These are phyloP conservation scores for Agastache rugosa DNA, from an alignment of 257 asterid species.

Conservation along the genomic window DNA sequence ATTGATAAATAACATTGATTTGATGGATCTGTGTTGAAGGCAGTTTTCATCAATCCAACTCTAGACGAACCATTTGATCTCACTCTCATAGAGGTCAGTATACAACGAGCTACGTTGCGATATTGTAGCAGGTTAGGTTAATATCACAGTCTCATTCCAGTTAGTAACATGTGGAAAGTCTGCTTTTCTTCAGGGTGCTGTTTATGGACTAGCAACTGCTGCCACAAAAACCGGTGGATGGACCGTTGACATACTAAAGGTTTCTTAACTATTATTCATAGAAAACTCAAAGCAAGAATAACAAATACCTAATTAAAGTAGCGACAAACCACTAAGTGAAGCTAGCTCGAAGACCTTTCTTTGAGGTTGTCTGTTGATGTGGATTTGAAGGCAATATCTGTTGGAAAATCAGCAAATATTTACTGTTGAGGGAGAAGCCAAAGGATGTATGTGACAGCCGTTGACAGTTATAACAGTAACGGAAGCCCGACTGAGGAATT, in stretches of 20 bases:
- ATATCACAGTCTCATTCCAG: too few relatives aligned
- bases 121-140: not conserved
- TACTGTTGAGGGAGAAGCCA: constrained; percentile 69
- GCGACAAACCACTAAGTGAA: constrained; percentile 55
- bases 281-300: constrained; percentile 18
- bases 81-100: constrained; percentile 68
- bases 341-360: too few relatives aligned
- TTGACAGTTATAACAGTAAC: constrained; percentile 54
- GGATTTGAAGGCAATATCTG: constrained; percentile 49
- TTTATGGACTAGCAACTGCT: constrained; percentile 68
- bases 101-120: not conserved
- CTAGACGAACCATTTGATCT: constrained; percentile 76
- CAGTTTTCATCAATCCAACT: constrained; percentile 79
- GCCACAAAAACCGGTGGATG: constrained; percentile 78
- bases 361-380: constrained; percentile 60
- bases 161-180: constrained; percentile 11
- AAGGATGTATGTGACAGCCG: constrained; percentile 56
- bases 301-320: not conserved
- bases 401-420: constrained; percentile 40
- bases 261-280: constrained; percentile 11
- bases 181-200: constrained; percentile 63
- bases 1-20: constrained; percentile 37
- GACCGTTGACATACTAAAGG: constrained; percentile 71
- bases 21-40: constrained; percentile 49
- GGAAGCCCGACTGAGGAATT: constrained; percentile 53